These are phyloP conservation scores for Skeletonema tropicum DNA, from an alignment of 108 stramenopile genomes.

Conservation along the genomic window DNA sequence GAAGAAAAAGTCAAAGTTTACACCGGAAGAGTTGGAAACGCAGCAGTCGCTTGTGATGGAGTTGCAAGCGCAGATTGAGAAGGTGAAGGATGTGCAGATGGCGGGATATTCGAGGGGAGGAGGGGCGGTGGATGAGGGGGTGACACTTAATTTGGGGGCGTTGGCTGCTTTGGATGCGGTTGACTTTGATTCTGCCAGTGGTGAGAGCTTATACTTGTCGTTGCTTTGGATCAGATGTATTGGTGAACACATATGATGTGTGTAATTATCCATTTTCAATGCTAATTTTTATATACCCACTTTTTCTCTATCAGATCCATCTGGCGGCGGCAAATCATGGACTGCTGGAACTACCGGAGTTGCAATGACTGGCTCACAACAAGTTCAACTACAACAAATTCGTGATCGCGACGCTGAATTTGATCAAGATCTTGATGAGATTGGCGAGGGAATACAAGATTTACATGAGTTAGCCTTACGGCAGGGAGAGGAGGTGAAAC, in stretches of 20 bases:
- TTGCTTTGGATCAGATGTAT: constrained; percentile 12
- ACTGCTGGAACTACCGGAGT: constrained; percentile 29
- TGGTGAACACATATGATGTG: background rate
- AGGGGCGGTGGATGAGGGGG: constrained; percentile 48
- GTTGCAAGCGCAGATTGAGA: constrained; percentile 80
- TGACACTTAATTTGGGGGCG: constrained; percentile 66
- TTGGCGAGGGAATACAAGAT: constrained; percentile 88
- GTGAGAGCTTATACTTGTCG: constrained; percentile 26
- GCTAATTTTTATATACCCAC: background rate
- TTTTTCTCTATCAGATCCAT: constrained; percentile 9
- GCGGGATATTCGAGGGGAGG: constrained; percentile 70
- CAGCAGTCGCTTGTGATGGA: constrained; percentile 78
- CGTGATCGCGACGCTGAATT: constrained; percentile 87
- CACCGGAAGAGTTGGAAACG: constrained; percentile 82
- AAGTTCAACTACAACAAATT: constrained; percentile 71
- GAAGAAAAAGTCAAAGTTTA: constrained; percentile 88
- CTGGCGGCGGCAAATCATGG: constrained; percentile 21
- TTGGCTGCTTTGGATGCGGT: constrained; percentile 47
- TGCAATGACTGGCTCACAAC: constrained; percentile 76
- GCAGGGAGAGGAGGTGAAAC: constrained; percentile 85
- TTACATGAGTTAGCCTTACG: constrained; percentile 78
- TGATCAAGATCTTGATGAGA: constrained; percentile 87
- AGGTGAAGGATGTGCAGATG: constrained; percentile 79
- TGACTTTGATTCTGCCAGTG: constrained; percentile 26
- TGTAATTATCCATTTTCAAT: background rate